Evolutionary conservation across 495 filamentous ascomycete genomes (phyloP).

Genomic region (Trichoderma asperelloides): DNA sequence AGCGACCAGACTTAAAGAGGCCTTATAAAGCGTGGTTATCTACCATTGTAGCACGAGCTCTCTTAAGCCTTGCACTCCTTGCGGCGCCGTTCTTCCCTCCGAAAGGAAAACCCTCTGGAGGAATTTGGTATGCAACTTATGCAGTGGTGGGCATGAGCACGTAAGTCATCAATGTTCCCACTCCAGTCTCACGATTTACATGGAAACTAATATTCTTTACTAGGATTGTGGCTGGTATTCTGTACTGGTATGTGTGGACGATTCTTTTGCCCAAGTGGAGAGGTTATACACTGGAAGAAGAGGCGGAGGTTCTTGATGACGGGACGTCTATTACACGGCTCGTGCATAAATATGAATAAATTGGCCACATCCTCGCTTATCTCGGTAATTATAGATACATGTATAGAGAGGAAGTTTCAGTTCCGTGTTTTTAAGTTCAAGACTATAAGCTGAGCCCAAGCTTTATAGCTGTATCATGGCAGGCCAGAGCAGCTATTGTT

Average conservation of each 20-base stretch:
- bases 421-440: not conserved
- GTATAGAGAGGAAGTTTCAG: not conserved
- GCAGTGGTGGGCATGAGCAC: constrained; percentile 60
- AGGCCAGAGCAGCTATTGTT: not conserved
- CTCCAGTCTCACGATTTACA: constrained; percentile 15
- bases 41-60: constrained; percentile 38
- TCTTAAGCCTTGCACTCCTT: constrained; percentile 38
- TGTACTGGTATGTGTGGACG: constrained; percentile 65
- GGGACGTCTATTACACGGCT: constrained; percentile 52
- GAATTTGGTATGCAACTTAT: constrained; percentile 64
- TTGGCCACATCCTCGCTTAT: not conserved
- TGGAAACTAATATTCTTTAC: constrained; percentile 12
- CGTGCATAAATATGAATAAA: constrained; percentile 22
- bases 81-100: constrained; percentile 47
- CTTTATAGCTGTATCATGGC: not conserved
- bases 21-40: constrained; percentile 62
- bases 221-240: constrained; percentile 50
- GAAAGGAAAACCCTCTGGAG: constrained; percentile 41
- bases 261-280: constrained; percentile 47
- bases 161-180: constrained; percentile 45
- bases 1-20: constrained; percentile 51
- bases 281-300: constrained; percentile 50
- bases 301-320: constrained; percentile 46
- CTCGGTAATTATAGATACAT: not conserved
- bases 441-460: not conserved